phyloP scores from a whole-genome alignment of 2,329 filamentous ascomycete species.

The Hymenoscyphus albidus region DNA sequence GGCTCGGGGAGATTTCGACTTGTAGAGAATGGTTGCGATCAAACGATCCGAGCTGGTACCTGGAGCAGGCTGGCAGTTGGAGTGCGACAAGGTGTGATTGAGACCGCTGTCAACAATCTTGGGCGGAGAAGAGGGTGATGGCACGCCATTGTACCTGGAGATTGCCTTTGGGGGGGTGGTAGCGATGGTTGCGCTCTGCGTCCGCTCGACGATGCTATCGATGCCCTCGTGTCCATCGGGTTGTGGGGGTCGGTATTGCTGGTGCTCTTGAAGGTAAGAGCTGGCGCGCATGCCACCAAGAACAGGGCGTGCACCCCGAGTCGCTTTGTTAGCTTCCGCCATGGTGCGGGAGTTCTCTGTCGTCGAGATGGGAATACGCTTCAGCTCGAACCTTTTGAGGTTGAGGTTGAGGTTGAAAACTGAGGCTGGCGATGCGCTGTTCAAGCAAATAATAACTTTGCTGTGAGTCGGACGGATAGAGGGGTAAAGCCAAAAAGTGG shows the following conservation, averaged over 20 bases:
- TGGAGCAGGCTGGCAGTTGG: conserved; percentile 54
- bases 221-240: conserved; percentile 55
- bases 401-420: background rate
- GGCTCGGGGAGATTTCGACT: conserved; percentile 38
- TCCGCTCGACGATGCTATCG: conserved; percentile 60
- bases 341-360: background rate
- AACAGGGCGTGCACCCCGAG: conserved; percentile 27
- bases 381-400: no score
- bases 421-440: background rate
- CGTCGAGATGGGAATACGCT: background rate
- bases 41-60: conserved; percentile 50
- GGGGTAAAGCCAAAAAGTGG: conserved; percentile 6
- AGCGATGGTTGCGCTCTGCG: conserved; percentile 39
- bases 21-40: conserved; percentile 63
- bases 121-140: conserved; percentile 55
- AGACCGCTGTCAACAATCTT: conserved; percentile 60
- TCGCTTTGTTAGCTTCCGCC: conserved; percentile 8
- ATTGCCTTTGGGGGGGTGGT: conserved; percentile 43
- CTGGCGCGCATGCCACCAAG: conserved; percentile 50
- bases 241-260: conserved; percentile 57
- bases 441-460: background rate
- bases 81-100: conserved; percentile 59
- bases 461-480: background rate
- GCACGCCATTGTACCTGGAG: conserved; percentile 55
- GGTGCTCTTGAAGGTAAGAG: conserved; percentile 60